Conservation (phyloP, 192 early-diverging fungal species). For the Coemansia sp. region DNA sequence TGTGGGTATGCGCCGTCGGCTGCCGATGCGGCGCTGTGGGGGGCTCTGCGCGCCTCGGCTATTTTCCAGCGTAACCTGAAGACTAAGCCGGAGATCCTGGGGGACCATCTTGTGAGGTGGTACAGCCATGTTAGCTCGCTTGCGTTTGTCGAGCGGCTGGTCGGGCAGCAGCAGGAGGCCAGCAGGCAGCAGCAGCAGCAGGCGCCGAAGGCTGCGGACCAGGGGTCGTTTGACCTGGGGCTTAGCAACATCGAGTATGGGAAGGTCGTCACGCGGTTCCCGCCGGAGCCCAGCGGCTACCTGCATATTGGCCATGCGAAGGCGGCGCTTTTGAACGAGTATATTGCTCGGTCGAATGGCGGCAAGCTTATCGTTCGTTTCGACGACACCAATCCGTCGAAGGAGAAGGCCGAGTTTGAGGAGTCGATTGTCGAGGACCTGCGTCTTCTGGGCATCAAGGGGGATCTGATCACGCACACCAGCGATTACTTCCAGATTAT, state of each 20-base stretch:
- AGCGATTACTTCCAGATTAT: slow-evolving; percentile 89
- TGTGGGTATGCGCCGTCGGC: slow-evolving; percentile 71
- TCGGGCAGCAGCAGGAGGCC: slow-evolving; percentile 7
- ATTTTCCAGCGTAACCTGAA: slow-evolving; percentile 81
- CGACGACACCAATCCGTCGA: slow-evolving; percentile 97
- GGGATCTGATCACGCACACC: slow-evolving; percentile 78
- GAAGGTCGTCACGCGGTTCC: slow-evolving; percentile 95
- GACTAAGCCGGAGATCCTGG: slow-evolving; percentile 57
- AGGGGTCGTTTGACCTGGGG: slow-evolving; percentile 91
- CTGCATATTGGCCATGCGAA: slow-evolving; percentile 99
- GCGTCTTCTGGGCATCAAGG: slow-evolving; percentile 77
- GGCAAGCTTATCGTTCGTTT: slow-evolving; percentile 95
- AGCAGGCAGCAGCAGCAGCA: slow-evolving; percentile 10
- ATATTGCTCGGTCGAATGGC: slow-evolving; percentile 86
- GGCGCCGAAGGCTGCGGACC: slow-evolving; percentile 60
- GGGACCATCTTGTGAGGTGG: slow-evolving; percentile 77
- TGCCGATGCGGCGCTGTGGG: slow-evolving; percentile 88
- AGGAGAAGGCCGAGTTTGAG: slow-evolving; percentile 97
- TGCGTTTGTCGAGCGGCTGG: slow-evolving; percentile 53
- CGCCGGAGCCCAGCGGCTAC: slow-evolving; percentile 97
- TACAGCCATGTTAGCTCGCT: slow-evolving; percentile 67
- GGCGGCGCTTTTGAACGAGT: slow-evolving; percentile 95
- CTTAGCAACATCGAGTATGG: slow-evolving; percentile 77
- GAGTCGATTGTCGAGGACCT: slow-evolving; percentile 94
- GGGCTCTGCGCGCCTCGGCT: slow-evolving; percentile 73